Evolutionary conservation across 192 early-diverging fungal species (phyloP).

Genomic region (Pecoramyces ruminantium): DNA sequence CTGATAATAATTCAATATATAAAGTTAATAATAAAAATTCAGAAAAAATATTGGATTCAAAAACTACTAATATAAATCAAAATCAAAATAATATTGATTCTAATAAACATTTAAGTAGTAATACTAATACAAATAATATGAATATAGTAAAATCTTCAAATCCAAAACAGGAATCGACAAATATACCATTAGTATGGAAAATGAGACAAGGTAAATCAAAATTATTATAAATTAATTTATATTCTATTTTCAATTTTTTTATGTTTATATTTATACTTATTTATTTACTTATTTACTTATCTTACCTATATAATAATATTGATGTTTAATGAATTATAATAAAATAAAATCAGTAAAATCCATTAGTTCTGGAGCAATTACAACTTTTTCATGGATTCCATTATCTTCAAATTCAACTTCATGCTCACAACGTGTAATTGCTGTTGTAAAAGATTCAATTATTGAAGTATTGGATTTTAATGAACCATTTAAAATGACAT

Average conservation of each 20-base stretch:
- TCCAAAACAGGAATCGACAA: not conserved
- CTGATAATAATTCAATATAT: not conserved
- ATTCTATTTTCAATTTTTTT: no score
- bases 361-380: slow-evolving; percentile 5
- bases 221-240: no score
- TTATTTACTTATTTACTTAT: no score
- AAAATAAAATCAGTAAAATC: not conserved
- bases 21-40: not conserved
- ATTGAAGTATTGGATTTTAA: slow-evolving; percentile 29
- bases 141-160: not conserved
- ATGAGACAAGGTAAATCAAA: not conserved
- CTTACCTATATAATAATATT: no score
- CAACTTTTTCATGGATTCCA: slow-evolving; percentile 31
- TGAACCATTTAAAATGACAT: slow-evolving; percentile 25
- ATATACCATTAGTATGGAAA: not conserved
- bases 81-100: not conserved
- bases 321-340: no score
- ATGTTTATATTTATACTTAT: no score
- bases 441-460: slow-evolving; percentile 28
- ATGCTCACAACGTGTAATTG: slow-evolving; percentile 20
- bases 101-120: not conserved
- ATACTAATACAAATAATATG: not conserved
- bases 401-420: slow-evolving; percentile 11
- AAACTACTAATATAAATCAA: not conserved
- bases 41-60: not conserved